A percentile compares a stretch with the other conserved stretches of the same genome.
These are phyloP conservation scores for Pseudocercospora pini-densiflorae DNA, from an alignment of 2,329 filamentous ascomycete genomes.

Conservation along the genomic window DNA sequence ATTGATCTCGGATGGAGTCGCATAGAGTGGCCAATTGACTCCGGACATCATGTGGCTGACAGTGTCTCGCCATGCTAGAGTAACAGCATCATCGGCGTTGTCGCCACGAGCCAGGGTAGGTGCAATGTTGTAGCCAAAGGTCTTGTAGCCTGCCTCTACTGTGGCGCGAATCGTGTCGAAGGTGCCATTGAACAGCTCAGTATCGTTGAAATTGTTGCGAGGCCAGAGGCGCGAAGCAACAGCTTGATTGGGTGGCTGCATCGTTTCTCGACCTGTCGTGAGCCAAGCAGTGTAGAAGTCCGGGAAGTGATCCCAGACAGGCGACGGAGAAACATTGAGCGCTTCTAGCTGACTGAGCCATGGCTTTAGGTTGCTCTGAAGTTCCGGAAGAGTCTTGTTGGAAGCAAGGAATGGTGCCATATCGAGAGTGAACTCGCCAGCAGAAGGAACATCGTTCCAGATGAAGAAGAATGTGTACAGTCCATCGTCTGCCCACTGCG, in stretches of 20 bases:
- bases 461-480: constrained; percentile 4
- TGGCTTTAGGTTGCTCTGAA: neutral
- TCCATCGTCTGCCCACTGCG: neutral
- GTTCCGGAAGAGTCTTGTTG: neutral
- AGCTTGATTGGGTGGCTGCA: neutral
- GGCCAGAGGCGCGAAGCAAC: neutral
- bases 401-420: neutral
- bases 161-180: neutral
- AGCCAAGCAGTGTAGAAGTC: constrained; percentile 3
- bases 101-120: neutral
- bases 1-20: constrained; percentile 38
- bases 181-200: neutral
- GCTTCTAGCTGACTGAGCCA: neutral
- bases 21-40: constrained; percentile 30
- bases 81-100: constrained; percentile 11
- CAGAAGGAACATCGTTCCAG: neutral
- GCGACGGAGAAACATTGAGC: neutral
- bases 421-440: neutral
- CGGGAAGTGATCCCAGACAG: neutral
- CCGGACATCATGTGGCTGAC: constrained; percentile 16
- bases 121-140: constrained; percentile 1
- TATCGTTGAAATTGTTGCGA: neutral
- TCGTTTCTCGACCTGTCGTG: neutral
- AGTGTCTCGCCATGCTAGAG: constrained; percentile 26
- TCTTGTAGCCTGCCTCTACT: neutral